Conservation (phyloP, 2,329 filamentous ascomycete species). For the Chrysoporthe deuterocubensis region DNA sequence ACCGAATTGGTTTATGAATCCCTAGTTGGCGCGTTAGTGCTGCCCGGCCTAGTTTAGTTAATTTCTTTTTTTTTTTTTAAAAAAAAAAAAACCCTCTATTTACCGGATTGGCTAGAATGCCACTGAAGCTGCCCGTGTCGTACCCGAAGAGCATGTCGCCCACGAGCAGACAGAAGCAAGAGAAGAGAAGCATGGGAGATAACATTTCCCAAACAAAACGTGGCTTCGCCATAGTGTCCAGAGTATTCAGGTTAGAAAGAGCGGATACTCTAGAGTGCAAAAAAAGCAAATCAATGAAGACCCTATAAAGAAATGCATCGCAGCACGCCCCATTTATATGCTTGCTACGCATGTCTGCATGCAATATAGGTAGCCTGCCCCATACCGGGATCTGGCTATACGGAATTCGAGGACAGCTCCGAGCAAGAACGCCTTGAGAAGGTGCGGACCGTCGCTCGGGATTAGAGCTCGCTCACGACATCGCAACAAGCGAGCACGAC, state of each 20-base stretch:
- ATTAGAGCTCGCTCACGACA: background rate
- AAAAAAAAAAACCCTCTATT: too few relatives aligned
- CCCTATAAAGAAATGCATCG: background rate
- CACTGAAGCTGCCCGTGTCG: conserved; percentile 32
- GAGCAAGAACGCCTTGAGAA: too few relatives aligned
- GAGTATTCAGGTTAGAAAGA: too few relatives aligned
- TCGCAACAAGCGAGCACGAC: background rate
- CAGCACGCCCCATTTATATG: background rate
- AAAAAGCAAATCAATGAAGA: too few relatives aligned
- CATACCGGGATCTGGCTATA: background rate
- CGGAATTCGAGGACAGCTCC: background rate
- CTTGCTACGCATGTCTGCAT: background rate
- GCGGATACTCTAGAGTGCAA: too few relatives aligned
- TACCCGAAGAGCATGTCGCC: conserved; percentile 33
- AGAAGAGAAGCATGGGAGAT: conserved; percentile 31
- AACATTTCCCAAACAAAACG: conserved; percentile 16
- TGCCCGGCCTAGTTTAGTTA: too few relatives aligned
- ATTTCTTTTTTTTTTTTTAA: too few relatives aligned
- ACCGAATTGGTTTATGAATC: too few relatives aligned
- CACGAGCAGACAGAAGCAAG: conserved; percentile 32
- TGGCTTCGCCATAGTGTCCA: background rate
- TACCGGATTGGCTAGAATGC: conserved; percentile 31
- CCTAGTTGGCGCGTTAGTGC: too few relatives aligned
- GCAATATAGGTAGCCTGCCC: background rate
- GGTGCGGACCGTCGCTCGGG: background rate